Base-by-base conservation (phyloP, 148 eudicot genomes). In the Spergularia marina region DNA sequence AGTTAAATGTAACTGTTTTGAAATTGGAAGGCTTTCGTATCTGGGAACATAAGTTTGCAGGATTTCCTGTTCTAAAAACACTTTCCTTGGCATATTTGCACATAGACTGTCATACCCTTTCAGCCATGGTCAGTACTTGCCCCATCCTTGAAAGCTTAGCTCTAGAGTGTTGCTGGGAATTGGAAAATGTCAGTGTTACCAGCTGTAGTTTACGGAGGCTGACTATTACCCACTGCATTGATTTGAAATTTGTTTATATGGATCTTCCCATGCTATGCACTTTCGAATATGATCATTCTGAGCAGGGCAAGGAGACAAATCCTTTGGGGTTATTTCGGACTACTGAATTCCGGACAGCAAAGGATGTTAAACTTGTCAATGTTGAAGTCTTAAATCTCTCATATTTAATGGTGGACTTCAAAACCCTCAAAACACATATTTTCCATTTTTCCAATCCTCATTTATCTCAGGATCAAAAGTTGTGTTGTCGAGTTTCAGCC, bases 11-110 rank as follows among this genome's bases (percentile, higher is more conserved):
- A 51, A 69, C 57, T 20, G 56, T 69, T 20, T 52, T 69, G 25
- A 69, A 53, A 23, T 23, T 69, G 56, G 72, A 69, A 69, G 72
- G 72, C 25, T 69, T 57, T 52, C 40, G 36, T 69, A 10, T 51
- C 36, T 11, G 7, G 36, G 39, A 6, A 9, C 11, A 13, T 51
- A 13, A 14, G 11, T 18, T 69, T 69, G 53, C 53, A 18, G 39
- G 58, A 39, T 23, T 69, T 52, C 58, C 72, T 23, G 39, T 69
- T 23, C 58, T 69, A 21, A 69, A 14, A 69, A 13, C 52, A 20
- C 72, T 69, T 69, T 49, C 40, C 10, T 21, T 69, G 16, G 54
- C 30, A 20, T 14, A 51, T 15, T 51, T 14, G 23, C 57, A 69
- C 12, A 69, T 69, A 69, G 54, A 10, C 11, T 16, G 23, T 69